Percentiles rank a stretch among this genome's conserved stretches.
These are phyloP conservation scores for Pythium brassicae DNA, from an alignment of 352 stramenopile genomes.

Conservation along the genomic window DNA sequence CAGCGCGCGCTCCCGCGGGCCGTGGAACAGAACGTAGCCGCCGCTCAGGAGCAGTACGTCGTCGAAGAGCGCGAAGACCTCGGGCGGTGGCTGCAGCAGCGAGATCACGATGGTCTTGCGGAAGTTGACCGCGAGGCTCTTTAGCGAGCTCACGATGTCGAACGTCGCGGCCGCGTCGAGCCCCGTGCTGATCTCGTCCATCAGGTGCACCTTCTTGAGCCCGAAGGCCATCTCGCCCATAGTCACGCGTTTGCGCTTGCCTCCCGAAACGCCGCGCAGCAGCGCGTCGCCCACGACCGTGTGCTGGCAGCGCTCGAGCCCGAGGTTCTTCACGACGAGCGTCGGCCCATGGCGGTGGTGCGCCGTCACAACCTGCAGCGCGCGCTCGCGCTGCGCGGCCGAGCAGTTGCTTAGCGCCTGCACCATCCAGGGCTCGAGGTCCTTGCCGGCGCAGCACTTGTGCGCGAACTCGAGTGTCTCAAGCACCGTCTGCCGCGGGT, in stretches of 20 bases:
- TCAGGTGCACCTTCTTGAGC: constrained; percentile 58
- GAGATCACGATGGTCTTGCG: constrained; percentile 64
- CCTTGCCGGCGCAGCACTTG: constrained; percentile 50
- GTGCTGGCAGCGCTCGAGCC: constrained; percentile 47
- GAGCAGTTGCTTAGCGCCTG: constrained; percentile 36
- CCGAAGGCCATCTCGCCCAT: constrained; percentile 80
- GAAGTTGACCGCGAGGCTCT: constrained; percentile 42
- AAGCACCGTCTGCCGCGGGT: constrained; percentile 84
- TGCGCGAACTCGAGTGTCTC: constrained; percentile 94
- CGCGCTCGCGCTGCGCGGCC: constrained; percentile 26
- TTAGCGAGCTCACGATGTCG: constrained; percentile 51
- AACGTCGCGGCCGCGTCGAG: constrained; percentile 52
- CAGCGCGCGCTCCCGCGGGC: constrained; percentile 24
- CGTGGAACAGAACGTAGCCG: constrained; percentile 86
- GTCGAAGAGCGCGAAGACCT: constrained; percentile 93
- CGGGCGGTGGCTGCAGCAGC: constrained; percentile 89
- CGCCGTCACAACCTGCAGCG: constrained; percentile 25
- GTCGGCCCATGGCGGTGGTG: constrained; percentile 35
- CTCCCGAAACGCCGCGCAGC: constrained; percentile 62
- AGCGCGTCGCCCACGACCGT: constrained; percentile 66
- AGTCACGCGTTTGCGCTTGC: constrained; percentile 73
- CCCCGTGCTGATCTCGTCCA: constrained; percentile 79
- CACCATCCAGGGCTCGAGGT: constrained; percentile 30
- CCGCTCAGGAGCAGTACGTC: constrained; percentile 90
- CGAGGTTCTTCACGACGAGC: constrained; percentile 29